Percentiles rank a stretch among this genome's conserved stretches.
Conservation (phyloP, 257 asterid species). For the Fraxinus excelsior region DNA sequence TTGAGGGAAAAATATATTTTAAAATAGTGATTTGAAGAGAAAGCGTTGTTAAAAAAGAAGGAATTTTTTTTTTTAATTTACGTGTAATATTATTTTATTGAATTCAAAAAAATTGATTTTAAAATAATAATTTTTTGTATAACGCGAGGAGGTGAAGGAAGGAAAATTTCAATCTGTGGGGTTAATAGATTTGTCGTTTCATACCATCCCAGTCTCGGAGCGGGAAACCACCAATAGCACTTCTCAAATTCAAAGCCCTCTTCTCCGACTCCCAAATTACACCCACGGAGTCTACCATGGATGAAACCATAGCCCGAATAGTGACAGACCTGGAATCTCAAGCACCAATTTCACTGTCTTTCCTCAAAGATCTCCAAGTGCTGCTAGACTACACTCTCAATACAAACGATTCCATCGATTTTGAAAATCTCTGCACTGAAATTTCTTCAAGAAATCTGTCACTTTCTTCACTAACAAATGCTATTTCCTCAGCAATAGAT, state of each 20-base stretch:
- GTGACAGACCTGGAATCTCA: conserved; percentile 56
- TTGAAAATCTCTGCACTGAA: conserved; percentile 55
- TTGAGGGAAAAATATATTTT: too few species aligned
- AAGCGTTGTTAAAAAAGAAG: too few species aligned
- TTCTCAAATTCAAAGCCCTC: conserved; percentile 40
- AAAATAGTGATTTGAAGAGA: too few species aligned
- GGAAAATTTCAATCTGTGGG: too few species aligned
- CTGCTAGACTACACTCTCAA: conserved; percentile 58
- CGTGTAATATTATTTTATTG: too few species aligned
- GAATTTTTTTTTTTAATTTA: too few species aligned
- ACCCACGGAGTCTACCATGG: conserved; percentile 50
- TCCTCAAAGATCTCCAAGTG: conserved; percentile 55
- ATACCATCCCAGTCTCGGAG: conserved; percentile 16
- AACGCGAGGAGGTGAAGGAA: too few species aligned
- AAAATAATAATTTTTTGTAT: too few species aligned
- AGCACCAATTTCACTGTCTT: conserved; percentile 44
- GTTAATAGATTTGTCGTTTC: not conserved
- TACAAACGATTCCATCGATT: conserved; percentile 54
- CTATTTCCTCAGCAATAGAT: conserved; percentile 73
- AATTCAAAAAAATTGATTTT: too few species aligned
- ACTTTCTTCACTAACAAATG: conserved; percentile 35
- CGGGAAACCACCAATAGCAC: conserved; percentile 47
- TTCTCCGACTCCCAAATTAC: not conserved
- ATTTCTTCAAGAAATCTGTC: conserved; percentile 67
- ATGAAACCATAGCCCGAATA: conserved; percentile 55